phyloP scores from a whole-genome alignment of 805 yeast species.

The Metschnikowia cubensis region DNA sequence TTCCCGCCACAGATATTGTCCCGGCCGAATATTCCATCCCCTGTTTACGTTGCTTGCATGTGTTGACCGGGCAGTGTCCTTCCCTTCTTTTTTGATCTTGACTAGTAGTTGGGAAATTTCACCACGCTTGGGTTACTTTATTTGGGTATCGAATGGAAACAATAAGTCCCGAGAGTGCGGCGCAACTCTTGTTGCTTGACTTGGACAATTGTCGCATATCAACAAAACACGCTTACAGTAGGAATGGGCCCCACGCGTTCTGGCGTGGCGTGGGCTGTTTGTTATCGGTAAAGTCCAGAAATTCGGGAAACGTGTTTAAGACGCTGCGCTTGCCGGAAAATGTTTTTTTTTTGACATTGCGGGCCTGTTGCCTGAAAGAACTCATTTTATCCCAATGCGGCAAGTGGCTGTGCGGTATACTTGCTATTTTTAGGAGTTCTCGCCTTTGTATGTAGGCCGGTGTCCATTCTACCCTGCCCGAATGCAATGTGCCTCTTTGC shows the following conservation, averaged over 20 bases:
- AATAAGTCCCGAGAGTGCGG: background rate
- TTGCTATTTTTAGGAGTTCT: background rate
- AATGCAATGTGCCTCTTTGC: slow-evolving; percentile 1
- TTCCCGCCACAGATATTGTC: too few relatives aligned
- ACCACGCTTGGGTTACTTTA: background rate
- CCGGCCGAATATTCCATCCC: background rate
- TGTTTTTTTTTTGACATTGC: background rate
- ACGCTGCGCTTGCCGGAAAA: background rate
- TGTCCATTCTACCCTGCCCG: background rate
- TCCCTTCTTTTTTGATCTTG: background rate
- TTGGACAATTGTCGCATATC: background rate
- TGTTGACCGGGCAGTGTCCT: background rate
- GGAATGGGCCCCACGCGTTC: too few relatives aligned
- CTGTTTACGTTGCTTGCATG: background rate
- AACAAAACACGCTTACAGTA: background rate
- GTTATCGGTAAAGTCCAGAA: background rate
- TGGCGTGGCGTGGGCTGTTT: background rate
- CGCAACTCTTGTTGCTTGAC: background rate
- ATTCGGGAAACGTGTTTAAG: background rate
- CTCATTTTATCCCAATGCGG: slow-evolving; percentile 1
- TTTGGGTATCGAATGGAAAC: background rate
- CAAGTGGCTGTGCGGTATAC: background rate
- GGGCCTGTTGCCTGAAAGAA: background rate
- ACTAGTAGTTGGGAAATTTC: background rate
- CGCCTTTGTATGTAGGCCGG: background rate